A percentile compares a stretch with the other conserved stretches of the same genome.
Conservation (phyloP, 2,329 filamentous ascomycete species). For the Chaetomium sp. region DNA sequence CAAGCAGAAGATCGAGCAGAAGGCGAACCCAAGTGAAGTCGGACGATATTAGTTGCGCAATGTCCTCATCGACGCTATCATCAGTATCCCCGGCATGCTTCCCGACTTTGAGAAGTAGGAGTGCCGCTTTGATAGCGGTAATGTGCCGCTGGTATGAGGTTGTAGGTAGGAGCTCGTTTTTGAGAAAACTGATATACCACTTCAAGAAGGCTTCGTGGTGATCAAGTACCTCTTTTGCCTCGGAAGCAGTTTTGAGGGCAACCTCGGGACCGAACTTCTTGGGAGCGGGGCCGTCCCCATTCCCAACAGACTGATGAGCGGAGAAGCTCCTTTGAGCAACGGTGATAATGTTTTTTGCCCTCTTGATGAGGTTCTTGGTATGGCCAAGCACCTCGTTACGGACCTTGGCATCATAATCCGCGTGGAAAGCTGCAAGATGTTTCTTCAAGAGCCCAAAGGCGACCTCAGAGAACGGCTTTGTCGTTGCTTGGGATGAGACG, state of each 20-base stretch:
- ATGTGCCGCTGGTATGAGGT: constrained; percentile 90
- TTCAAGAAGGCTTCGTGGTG: constrained; percentile 66
- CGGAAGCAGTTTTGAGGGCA: constrained; percentile 27
- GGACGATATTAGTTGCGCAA: constrained; percentile 38
- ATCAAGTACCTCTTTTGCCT: constrained; percentile 42
- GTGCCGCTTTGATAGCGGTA: constrained; percentile 72
- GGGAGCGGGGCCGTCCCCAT: constrained; percentile 34
- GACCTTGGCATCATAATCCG: constrained; percentile 84
- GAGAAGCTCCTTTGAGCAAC: constrained; percentile 53
- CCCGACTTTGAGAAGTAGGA: constrained; percentile 68
- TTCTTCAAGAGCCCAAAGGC: constrained; percentile 64
- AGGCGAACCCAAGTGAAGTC: constrained; percentile 59
- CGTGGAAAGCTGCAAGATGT: constrained; percentile 71
- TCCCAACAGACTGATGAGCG: constrained; percentile 31
- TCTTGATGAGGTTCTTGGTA: constrained; percentile 74
- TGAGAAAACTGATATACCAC: constrained; percentile 75
- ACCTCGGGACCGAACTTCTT: constrained; percentile 33
- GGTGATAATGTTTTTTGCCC: constrained; percentile 68
- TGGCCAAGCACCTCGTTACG: constrained; percentile 78
- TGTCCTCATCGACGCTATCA: constrained; percentile 35
- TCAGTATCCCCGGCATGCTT: constrained; percentile 48
- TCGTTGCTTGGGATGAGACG: constrained; percentile 72
- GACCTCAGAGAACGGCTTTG: constrained; percentile 66
- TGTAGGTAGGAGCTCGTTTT: constrained; percentile 73
- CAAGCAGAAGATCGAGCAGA: constrained; percentile 77